A percentile compares a stretch with the other conserved stretches of the same genome.
Conservation (phyloP, 805 yeast species). For the Priceomyces haplophilus region DNA sequence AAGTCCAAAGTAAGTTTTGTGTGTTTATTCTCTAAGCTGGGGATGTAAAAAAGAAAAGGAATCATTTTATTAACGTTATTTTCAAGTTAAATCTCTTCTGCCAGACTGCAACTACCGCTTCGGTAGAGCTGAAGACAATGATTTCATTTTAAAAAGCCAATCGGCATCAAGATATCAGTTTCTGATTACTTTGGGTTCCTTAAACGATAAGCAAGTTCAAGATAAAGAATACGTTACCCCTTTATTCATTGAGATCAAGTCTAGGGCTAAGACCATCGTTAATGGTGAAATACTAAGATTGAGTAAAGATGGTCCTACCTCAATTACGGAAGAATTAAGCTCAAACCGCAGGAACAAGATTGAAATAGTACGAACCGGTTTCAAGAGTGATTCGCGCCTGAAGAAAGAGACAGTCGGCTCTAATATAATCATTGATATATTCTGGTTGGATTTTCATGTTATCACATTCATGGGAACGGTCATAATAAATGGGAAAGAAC, state of each 20-base stretch:
- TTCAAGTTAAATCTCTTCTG: slow-evolving; percentile 6
- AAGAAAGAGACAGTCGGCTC: not conserved
- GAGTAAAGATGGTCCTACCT: slow-evolving; percentile 2
- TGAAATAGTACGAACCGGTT: slow-evolving; percentile 6
- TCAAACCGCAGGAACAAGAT: slow-evolving; percentile 3
- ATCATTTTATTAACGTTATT: not conserved
- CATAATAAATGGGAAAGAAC: not conserved
- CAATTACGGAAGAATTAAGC: slow-evolving; percentile 5
- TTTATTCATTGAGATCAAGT: slow-evolving; percentile 21
- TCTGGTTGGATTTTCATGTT: slow-evolving; percentile 22
- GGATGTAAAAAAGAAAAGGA: too few species aligned
- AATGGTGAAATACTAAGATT: slow-evolving; percentile 17
- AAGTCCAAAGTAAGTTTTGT: not conserved
- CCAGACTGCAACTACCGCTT: slow-evolving; percentile 16
- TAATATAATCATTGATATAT: slow-evolving; percentile 12
- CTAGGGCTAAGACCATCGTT: slow-evolving; percentile 30
- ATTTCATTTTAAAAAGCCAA: slow-evolving; percentile 25
- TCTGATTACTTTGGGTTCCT: slow-evolving; percentile 14
- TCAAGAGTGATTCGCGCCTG: not conserved
- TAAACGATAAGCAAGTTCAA: slow-evolving; percentile 3
- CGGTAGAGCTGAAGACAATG: slow-evolving; percentile 29
- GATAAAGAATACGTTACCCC: slow-evolving; percentile 12
- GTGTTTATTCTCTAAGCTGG: not conserved
- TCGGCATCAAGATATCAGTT: slow-evolving; percentile 32
- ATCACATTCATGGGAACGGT: slow-evolving; percentile 3